These are phyloP conservation scores for Scedosporium aurantiacum DNA, from an alignment of 2,329 filamentous ascomycete genomes.

Conservation along the genomic window DNA sequence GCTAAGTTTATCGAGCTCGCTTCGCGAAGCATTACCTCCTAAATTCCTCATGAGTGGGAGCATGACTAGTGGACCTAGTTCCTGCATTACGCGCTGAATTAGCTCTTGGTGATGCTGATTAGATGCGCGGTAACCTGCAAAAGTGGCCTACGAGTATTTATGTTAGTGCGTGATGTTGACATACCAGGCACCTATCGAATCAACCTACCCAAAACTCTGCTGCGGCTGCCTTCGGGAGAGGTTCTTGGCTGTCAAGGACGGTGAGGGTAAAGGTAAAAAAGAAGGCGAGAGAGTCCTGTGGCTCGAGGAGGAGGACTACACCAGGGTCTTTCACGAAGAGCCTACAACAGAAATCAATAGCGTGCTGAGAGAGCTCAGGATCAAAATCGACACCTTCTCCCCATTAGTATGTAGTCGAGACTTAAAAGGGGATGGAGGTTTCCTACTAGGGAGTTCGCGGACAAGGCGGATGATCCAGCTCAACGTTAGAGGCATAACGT, in stretches of 20 bases:
- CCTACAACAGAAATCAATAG: conserved; percentile 60
- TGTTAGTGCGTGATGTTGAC: neutral
- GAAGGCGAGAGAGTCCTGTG: conserved; percentile 46
- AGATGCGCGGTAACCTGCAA: conserved; percentile 32
- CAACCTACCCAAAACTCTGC: conserved; percentile 61
- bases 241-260: conserved; percentile 59
- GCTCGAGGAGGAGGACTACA: conserved; percentile 49
- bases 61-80: conserved; percentile 51
- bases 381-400: conserved; percentile 54
- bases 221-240: conserved; percentile 63
- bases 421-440: neutral
- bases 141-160: conserved; percentile 32
- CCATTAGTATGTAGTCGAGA: neutral
- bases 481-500: conserved; percentile 40
- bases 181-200: neutral
- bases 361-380: conserved; percentile 60
- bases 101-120: conserved; percentile 33
- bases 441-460: conserved; percentile 46
- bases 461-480: conserved; percentile 54
- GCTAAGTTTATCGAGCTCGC: conserved; percentile 59
- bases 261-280: conserved; percentile 63
- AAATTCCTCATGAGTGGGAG: conserved; percentile 53
- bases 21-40: conserved; percentile 56
- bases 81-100: conserved; percentile 38
- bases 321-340: conserved; percentile 49